A percentile compares a stretch with the other conserved stretches of the same genome.
Evolutionary conservation across 2,329 filamentous ascomycete species (phyloP).

Genomic region (Grosmannia penicillata): DNA sequence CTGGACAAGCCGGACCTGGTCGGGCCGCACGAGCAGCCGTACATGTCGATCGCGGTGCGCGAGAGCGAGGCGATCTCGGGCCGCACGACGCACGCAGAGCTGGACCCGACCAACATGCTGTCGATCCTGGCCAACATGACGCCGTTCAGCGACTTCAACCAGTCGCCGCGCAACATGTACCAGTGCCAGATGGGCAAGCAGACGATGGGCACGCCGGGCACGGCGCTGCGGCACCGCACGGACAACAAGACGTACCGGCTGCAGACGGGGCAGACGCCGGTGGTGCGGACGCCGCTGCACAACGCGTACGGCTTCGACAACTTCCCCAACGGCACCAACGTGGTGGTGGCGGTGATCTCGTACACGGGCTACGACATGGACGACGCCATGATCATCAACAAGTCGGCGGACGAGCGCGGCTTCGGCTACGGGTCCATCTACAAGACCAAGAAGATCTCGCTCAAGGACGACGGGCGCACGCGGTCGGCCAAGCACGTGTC

Average conservation of each 20-base stretch:
- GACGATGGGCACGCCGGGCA: slow-evolving; percentile 92
- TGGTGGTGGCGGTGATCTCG: slow-evolving; percentile 91
- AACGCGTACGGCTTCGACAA: slow-evolving; percentile 96
- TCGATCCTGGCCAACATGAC: slow-evolving; percentile 98
- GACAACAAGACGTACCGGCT: slow-evolving; percentile 96
- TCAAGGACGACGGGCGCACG: slow-evolving; percentile 63
- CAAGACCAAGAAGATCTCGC: slow-evolving; percentile 85
- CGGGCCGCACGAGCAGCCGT: slow-evolving; percentile 89
- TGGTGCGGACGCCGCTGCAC: slow-evolving; percentile 82
- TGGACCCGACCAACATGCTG: slow-evolving; percentile 87
- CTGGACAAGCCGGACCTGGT: slow-evolving; percentile 77
- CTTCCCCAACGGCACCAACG: slow-evolving; percentile 92
- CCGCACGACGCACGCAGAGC: slow-evolving; percentile 84
- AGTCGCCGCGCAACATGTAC: slow-evolving; percentile 98
- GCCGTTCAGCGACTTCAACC: slow-evolving; percentile 96
- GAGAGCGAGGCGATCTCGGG: slow-evolving; percentile 77
- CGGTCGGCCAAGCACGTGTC: slow-evolving; percentile 53
- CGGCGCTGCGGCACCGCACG: slow-evolving; percentile 70
- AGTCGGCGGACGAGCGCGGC: slow-evolving; percentile 86
- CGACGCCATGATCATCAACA: slow-evolving; percentile 99
- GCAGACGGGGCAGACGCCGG: slow-evolving; percentile 89
- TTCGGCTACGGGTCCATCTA: slow-evolving; percentile 95
- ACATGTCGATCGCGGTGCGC: slow-evolving; percentile 94
- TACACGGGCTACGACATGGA: slow-evolving; percentile 99
- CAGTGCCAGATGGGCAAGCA: slow-evolving; percentile 99